Evolutionary conservation across 176 grass and related monocot species (phyloP), one percentile per base, ranked within the genome.

Genomic region (Lolium rigidum): DNA sequence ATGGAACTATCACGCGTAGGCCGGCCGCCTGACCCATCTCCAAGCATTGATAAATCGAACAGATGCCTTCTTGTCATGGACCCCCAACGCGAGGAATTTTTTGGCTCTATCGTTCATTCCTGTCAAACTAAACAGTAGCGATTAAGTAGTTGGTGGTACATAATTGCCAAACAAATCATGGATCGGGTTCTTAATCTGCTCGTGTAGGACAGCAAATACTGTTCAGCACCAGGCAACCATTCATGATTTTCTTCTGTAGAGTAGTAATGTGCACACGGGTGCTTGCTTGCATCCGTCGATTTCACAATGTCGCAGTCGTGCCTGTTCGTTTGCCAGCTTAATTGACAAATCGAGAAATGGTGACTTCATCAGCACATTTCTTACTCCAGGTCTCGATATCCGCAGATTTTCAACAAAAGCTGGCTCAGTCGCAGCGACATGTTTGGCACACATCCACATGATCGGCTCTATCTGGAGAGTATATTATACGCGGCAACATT

Each of bases 1-100:
- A 18, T 26, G 55, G 18, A 83, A 25, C 80, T 56, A 11, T 20
- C 65, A 43, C 60, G 48, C 57, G 57, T 51, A 56, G 11, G 14
- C 25, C 54, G 22, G 72, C 60, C 66, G 72, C 60, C 66, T 17
- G 11, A 66, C 20, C 57, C 82, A 52, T 62, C 71, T 84, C 72
- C 26, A 66, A 77, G 44, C 72, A 84, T 66, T 54, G 81, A 72
- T 83, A 18, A 8, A 84, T 37, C 31, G 24, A 4, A 14, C 80
- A 44, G 49, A 10, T 15, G 55, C 80, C 80, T 6, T 56, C 28
- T 83, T 81, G 79, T 48, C 81, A 84, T 73, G 87, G 81, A 64
- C 54, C 87, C 80, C 82, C 58, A 25, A 15, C 5, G 41, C 59
- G 54, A 63, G 4, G 52, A 62, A 82, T 78, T 51, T 0, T 46